These are phyloP conservation scores for Acacia acuminata DNA, from an alignment of 306 rosid species.

Conservation along the genomic window DNA sequence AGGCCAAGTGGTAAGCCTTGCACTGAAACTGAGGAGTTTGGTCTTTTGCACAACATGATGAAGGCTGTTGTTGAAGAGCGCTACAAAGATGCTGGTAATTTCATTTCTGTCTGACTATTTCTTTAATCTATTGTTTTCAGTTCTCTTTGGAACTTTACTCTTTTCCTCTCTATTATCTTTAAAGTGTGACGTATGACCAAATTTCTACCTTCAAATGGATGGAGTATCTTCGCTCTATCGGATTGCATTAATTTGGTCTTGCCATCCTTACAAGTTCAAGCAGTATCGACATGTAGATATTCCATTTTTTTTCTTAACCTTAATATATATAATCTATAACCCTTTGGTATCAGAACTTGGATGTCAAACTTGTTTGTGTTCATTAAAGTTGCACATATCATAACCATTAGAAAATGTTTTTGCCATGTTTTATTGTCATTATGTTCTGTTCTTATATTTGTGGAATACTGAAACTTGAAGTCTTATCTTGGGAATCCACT, in stretches of 20 bases:
- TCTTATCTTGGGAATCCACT: constrained; percentile 7
- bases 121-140: neutral
- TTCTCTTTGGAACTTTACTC: neutral
- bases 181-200: neutral
- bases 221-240: constrained; percentile 5
- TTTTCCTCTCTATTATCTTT: neutral
- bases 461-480: neutral
- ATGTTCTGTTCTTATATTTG: neutral
- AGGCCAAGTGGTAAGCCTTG: constrained; percentile 94
- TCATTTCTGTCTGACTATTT: constrained; percentile 9
- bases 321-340: constrained; percentile 2
- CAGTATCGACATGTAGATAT: neutral
- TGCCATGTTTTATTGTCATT: neutral
- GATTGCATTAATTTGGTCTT: constrained; percentile 9
- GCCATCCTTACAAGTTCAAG: neutral
- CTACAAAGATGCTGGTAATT: constrained; percentile 91
- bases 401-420: neutral
- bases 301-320: neutral
- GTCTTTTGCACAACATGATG: constrained; percentile 88
- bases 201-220: neutral
- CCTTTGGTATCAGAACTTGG: constrained; percentile 6
- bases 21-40: constrained; percentile 78
- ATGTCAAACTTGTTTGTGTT: constrained; percentile 8
- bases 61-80: constrained; percentile 95
- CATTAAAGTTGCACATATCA: neutral